phyloP scores from a whole-genome alignment of 768 basidiomycete genomes.

The Serendipita sp. region DNA sequence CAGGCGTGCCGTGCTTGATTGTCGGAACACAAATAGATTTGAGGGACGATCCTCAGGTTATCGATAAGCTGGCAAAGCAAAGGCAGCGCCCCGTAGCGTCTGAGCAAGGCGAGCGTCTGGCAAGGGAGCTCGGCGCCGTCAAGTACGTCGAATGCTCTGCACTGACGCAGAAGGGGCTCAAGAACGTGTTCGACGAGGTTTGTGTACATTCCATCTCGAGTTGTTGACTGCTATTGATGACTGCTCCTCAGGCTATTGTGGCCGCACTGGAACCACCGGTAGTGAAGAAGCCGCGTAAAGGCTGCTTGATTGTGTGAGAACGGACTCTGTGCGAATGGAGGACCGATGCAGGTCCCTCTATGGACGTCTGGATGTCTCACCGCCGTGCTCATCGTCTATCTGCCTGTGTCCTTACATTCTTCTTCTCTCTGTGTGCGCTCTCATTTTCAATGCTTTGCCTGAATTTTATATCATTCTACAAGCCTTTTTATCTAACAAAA shows the following conservation, averaged over 20 bases:
- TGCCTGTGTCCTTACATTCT: neutral
- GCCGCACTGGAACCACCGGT: conserved; percentile 96
- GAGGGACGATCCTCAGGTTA: conserved; percentile 80
- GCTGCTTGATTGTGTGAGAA: conserved; percentile 72
- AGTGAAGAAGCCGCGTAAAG: conserved; percentile 56
- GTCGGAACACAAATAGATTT: conserved; percentile 98
- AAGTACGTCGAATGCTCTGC: conserved; percentile 99
- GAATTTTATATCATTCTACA: conserved; percentile 3
- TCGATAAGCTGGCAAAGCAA: conserved; percentile 89
- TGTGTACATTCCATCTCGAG: conserved; percentile 18
- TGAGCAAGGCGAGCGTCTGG: conserved; percentile 85
- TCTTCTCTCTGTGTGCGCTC: neutral
- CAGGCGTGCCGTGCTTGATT: conserved; percentile 96
- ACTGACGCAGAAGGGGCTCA: conserved; percentile 95
- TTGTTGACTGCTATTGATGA: neutral
- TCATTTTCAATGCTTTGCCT: neutral
- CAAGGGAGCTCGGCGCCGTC: conserved; percentile 93
- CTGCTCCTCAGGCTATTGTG: conserved; percentile 65
- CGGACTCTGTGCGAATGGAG: neutral
- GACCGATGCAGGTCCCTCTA: neutral
- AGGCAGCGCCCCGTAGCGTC: conserved; percentile 83
- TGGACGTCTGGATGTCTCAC: too few relatives aligned
- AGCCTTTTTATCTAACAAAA: neutral
- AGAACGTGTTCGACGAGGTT: conserved; percentile 99
- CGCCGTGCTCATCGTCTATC: neutral